Conservation (phyloP, 306 rosid species). For the Abrus pulchellus region DNA sequence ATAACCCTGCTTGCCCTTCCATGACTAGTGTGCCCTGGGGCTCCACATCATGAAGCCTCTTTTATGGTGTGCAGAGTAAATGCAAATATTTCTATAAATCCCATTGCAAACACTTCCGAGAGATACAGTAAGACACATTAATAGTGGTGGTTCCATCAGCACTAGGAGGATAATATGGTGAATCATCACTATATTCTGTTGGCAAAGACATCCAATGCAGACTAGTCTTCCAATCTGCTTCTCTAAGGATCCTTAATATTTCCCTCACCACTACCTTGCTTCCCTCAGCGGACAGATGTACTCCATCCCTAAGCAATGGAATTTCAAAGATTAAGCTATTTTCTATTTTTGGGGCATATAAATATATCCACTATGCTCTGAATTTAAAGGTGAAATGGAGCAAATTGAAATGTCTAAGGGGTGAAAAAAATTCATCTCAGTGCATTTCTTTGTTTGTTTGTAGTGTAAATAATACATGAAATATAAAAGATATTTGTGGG, state of each 20-base stretch:
- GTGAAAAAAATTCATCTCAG: too few species aligned
- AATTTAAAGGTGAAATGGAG: too few species aligned
- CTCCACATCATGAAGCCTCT: slow-evolving; percentile 1
- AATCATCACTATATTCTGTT: slow-evolving; percentile 65
- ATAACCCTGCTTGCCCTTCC: background rate
- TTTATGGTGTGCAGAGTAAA: background rate
- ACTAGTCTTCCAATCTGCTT: slow-evolving; percentile 81
- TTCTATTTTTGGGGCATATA: too few species aligned
- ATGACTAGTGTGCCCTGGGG: background rate
- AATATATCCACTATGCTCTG: too few species aligned
- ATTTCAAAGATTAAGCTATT: background rate
- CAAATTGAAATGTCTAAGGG: too few species aligned
- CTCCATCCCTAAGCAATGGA: slow-evolving; percentile 66
- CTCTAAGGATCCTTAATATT: slow-evolving; percentile 61
- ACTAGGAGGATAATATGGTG: slow-evolving; percentile 54
- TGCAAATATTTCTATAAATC: slow-evolving; percentile 33
- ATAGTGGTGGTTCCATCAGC: slow-evolving; percentile 54
- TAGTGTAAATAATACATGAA: too few species aligned
- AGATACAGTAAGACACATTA: slow-evolving; percentile 37
- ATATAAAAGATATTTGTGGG: too few species aligned
- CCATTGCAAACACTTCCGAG: slow-evolving; percentile 44
- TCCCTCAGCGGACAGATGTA: slow-evolving; percentile 75
- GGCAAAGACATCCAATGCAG: slow-evolving; percentile 70
- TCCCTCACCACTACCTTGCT: slow-evolving; percentile 78
- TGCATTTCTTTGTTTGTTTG: too few species aligned